These are phyloP conservation scores for Leptographium wingfieldii DNA, from an alignment of 2,329 filamentous ascomycete genomes.

Conservation along the genomic window DNA sequence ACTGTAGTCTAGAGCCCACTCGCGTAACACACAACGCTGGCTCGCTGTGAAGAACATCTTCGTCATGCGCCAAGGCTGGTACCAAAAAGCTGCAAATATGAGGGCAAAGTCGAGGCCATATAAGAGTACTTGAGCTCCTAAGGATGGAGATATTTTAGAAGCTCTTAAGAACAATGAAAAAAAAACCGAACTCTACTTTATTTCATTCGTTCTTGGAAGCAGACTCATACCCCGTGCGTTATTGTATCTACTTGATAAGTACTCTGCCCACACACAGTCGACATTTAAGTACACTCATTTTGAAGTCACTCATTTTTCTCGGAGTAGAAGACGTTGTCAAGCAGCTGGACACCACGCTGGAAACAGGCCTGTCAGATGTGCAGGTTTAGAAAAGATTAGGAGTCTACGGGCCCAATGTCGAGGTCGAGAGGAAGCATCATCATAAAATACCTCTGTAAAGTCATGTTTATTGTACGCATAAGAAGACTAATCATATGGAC, in stretches of 20 bases:
- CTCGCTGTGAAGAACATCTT: background rate
- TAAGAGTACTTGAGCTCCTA: background rate
- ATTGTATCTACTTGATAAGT: background rate
- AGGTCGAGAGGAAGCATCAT: constrained; percentile 55
- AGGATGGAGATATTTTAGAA: background rate
- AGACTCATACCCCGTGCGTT: background rate
- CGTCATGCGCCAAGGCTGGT: background rate
- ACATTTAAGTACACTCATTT: constrained; percentile 17
- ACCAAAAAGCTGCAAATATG: background rate
- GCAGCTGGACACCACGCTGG: constrained; percentile 48
- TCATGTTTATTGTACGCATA: constrained; percentile 54
- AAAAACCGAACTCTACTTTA: too few species aligned
- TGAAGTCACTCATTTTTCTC: constrained; percentile 47
- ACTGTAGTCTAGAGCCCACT: background rate
- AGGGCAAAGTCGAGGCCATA: background rate
- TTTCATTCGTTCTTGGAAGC: background rate
- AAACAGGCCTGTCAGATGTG: constrained; percentile 50
- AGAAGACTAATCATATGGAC: background rate
- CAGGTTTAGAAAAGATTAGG: constrained; percentile 47
- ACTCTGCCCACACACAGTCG: background rate
- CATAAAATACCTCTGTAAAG: constrained; percentile 61
- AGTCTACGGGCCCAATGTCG: constrained; percentile 54
- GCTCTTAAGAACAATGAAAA: background rate
- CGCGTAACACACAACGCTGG: background rate
- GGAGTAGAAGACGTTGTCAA: constrained; percentile 48